Percentiles rank a stretch among this genome's conserved stretches.
Evolutionary conservation across 441 rosid genomes (phyloP).

Genomic region (Rhodomyrtus psidioides): DNA sequence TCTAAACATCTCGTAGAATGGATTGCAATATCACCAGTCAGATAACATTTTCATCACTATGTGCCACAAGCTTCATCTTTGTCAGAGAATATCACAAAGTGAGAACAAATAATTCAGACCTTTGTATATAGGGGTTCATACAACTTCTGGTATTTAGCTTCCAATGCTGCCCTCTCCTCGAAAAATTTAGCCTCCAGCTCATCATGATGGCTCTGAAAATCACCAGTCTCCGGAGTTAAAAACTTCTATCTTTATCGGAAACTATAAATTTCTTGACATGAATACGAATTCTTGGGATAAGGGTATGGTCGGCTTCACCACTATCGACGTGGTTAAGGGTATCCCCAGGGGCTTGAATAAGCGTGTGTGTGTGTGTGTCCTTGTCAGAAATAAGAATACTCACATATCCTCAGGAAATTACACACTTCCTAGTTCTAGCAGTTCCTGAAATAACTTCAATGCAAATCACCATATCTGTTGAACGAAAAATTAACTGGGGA

Average conservation of each 20-base stretch:
- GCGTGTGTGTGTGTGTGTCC: background rate
- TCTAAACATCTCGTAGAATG: background rate
- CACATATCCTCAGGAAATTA: background rate
- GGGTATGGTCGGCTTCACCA: background rate
- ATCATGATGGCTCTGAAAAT: constrained; percentile 63
- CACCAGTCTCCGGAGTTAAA: background rate
- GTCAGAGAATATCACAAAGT: background rate
- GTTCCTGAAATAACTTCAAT: background rate
- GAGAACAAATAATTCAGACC: constrained; percentile 25
- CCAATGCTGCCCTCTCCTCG: constrained; percentile 84
- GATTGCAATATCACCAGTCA: background rate
- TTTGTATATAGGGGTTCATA: constrained; percentile 73
- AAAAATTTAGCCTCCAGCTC: constrained; percentile 78
- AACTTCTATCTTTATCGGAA: background rate
- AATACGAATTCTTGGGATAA: background rate
- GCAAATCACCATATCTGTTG: background rate
- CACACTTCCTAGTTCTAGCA: background rate
- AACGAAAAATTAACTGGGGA: background rate
- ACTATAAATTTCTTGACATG: background rate
- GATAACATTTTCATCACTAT: background rate
- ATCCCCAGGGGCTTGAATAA: background rate
- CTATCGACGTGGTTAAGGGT: background rate
- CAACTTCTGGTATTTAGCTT: constrained; percentile 74
- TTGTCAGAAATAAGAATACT: background rate
- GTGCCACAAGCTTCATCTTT: background rate